phyloP scores from a whole-genome alignment of 352 stramenopile species.

The Globisporangium splendens region DNA sequence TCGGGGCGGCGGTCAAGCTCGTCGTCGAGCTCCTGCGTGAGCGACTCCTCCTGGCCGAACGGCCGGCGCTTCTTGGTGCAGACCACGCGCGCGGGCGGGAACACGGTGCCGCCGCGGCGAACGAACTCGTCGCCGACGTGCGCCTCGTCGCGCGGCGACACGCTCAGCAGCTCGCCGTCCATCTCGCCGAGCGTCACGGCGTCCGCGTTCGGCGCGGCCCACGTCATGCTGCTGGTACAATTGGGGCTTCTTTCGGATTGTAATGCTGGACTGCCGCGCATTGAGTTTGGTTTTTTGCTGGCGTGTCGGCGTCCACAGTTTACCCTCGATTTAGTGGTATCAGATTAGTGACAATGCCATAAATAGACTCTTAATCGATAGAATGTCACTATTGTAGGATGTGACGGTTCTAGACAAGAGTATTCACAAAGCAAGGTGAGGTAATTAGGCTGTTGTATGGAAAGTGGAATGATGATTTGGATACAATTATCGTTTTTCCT shows the following conservation, averaged over 20 bases:
- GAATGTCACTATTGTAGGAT: too few relatives aligned
- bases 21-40: conserved; percentile 42
- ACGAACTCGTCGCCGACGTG: conserved; percentile 68
- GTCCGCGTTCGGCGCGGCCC: conserved; percentile 54
- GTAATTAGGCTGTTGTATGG: too few relatives aligned
- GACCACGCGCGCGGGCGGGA: conserved; percentile 48
- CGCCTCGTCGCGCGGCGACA: conserved; percentile 47
- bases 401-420: too few relatives aligned
- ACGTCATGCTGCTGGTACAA: conserved; percentile 36
- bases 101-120: conserved; percentile 49
- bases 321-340: too few relatives aligned
- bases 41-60: conserved; percentile 54
- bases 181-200: conserved; percentile 78
- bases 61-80: conserved; percentile 47
- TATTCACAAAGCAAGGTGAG: too few relatives aligned
- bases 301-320: too few relatives aligned
- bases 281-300: conserved; percentile 1
- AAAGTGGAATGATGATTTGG: too few relatives aligned
- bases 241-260: not conserved
- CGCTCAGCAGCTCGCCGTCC: conserved; percentile 67
- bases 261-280: not conserved
- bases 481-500: too few relatives aligned
- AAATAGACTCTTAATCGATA: too few relatives aligned
- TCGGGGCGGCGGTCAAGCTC: conserved; percentile 33
- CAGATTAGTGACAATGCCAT: too few relatives aligned